Evolutionary conservation across 164 flowering plant genomes (phyloP), one percentile per base, ranked within the genome.

Genomic region (Warburgia ugandensis): DNA sequence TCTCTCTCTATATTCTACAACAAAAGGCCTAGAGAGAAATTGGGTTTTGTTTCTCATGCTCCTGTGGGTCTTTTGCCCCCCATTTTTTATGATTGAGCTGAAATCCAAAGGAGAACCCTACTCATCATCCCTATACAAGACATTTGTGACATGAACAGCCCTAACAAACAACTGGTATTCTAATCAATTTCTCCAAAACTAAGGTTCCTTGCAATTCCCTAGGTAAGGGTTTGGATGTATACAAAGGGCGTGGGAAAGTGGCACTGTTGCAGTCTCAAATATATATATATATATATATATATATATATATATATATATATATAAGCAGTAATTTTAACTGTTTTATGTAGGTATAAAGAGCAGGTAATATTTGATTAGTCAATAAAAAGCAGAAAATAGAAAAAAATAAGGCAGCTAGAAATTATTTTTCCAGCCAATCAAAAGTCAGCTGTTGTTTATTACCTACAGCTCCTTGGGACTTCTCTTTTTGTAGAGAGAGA

Each of bases 21-120:
- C 29, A 30, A 19, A 33, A 27, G 35, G 27, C 53, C 54, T 53
- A 19, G 22, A 44, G 37, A 44, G 37, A 48, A 45, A 46, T 21
- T 20, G 50, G 50, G 59, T 26, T 45, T 55, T 45, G 50, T 55
- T 45, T 45, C n/a, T 50, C 35, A 50, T 50, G 53, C 19, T 35
- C 41, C 7, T 9, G 6, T 25, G 51, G 5, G 3, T 29, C 22
- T 22, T 32, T 32, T 50, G 8, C 14, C n/a, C 36, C 28, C 16
- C 20, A 20, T 52, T 41, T 41, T 54, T 41, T 41, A 54, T 42
- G 48, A 30, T 42, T 41, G 27, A 54, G 36, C 48, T 54, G 57
- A 47, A 54, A 54, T 54, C 57, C 57, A 54, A 42, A 54, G 52
- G 44, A 30, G 17, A 38, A 19, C 45, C 46, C 44, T 39, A 56